Conservation (phyloP, 495 filamentous ascomycete genomes). For the Podospora conica region DNA sequence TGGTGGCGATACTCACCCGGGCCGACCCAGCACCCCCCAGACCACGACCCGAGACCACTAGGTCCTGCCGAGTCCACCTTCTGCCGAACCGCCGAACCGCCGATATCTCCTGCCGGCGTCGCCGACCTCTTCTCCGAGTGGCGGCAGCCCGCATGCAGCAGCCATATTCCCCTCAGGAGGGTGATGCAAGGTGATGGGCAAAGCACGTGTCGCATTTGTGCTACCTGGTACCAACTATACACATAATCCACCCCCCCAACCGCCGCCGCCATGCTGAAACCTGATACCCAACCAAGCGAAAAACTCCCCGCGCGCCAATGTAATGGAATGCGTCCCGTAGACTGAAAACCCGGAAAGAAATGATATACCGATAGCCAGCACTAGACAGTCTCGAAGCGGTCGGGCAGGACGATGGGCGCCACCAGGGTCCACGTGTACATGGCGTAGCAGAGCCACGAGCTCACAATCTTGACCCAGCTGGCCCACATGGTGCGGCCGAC, state of each 20-base stretch:
- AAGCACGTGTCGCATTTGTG: not conserved
- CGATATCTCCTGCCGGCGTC: not conserved
- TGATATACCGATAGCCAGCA: not conserved
- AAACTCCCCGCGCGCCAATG: slow-evolving; percentile 1
- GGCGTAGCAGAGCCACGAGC: slow-evolving; percentile 92
- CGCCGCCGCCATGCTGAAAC: slow-evolving; percentile 6
- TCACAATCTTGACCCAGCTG: slow-evolving; percentile 98
- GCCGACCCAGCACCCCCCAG: not conserved
- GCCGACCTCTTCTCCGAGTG: not conserved
- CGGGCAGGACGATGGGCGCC: slow-evolving; percentile 79
- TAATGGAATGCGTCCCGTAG: not conserved
- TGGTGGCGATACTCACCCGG: not conserved
- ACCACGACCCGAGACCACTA: too few relatives aligned
- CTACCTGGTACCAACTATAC: not conserved
- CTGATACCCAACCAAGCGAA: not conserved
- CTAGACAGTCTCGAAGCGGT: slow-evolving; percentile 58
- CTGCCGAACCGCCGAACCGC: not conserved
- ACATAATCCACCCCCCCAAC: not conserved
- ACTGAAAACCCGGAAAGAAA: not conserved
- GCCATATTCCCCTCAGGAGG: not conserved
- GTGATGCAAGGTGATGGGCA: not conserved
- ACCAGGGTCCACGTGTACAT: slow-evolving; percentile 92
- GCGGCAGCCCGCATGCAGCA: not conserved
- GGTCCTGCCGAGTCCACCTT: not conserved
- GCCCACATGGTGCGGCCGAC: slow-evolving; percentile 96